Evolutionary conservation across 139 green algal species (phyloP).

Genomic region (Tetraselmis chui): DNA sequence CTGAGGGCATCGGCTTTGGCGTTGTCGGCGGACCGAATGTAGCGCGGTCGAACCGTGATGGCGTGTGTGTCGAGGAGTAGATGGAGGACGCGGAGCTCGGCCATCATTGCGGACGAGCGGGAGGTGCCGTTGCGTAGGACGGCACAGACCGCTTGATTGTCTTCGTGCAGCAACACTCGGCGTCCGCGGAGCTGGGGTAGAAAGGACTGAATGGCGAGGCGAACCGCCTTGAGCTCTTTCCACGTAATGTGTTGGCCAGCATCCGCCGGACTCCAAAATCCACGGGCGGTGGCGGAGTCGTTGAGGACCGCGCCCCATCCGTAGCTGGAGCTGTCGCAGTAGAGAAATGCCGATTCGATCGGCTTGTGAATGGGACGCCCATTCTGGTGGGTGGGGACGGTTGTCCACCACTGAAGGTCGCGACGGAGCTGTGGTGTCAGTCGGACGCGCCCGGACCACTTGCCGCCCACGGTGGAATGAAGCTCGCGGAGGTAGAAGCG

Average conservation of each 20-base stretch:
- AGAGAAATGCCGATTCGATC: not conserved
- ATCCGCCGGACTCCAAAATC: not conserved
- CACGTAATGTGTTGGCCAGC: not conserved
- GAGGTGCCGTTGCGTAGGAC: not conserved
- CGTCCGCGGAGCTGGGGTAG: not conserved
- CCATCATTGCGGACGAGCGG: not conserved
- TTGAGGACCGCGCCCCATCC: not conserved
- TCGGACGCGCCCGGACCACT: not conserved
- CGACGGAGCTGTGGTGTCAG: not conserved
- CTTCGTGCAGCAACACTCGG: not conserved
- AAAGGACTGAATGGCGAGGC: not conserved
- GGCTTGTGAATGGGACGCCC: not conserved
- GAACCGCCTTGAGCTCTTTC: not conserved
- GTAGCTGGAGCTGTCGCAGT: not conserved
- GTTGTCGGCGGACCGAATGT: not conserved
- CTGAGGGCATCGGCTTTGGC: not conserved
- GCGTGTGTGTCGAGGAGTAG: not conserved
- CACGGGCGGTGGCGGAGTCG: too few species aligned
- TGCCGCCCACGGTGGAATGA: not conserved
- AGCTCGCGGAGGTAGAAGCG: not conserved
- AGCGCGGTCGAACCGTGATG: not conserved
- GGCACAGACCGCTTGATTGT: not conserved
- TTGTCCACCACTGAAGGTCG: not conserved
- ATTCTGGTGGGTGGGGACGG: not conserved
- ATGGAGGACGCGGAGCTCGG: not conserved